A percentile compares a stretch with the other conserved stretches of the same genome.
phyloP scores from a whole-genome alignment of 2,329 filamentous ascomycete species.

The Venturia aucupariae region DNA sequence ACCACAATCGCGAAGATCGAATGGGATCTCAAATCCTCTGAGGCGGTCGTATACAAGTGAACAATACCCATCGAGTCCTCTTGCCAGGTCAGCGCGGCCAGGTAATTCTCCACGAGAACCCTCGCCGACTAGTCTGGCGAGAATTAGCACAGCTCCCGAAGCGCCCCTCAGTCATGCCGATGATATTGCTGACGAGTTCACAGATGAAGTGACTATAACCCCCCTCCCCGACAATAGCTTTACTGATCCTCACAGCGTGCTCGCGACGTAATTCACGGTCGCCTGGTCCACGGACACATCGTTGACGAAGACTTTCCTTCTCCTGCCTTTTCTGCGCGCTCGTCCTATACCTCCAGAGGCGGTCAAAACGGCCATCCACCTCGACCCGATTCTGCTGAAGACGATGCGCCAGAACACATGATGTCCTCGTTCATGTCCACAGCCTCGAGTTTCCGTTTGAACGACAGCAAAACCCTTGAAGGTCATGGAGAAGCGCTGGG shows the following conservation, averaged over 20 bases:
- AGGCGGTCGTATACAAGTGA: not conserved
- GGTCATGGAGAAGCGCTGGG: constrained; percentile 51
- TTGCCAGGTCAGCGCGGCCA: constrained; percentile 23
- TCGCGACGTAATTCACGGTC: constrained; percentile 81
- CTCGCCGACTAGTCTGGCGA: constrained; percentile 10
- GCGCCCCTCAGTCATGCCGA: constrained; percentile 5
- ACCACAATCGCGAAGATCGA: not conserved
- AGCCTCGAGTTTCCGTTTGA: constrained; percentile 56
- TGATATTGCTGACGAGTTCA: constrained; percentile 23
- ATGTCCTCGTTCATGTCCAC: constrained; percentile 72
- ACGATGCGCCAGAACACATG: constrained; percentile 71
- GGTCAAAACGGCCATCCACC: constrained; percentile 34
- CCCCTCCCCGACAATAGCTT: not conserved
- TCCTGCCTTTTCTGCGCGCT: constrained; percentile 55
- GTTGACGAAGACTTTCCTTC: constrained; percentile 90
- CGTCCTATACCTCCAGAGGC: constrained; percentile 31
- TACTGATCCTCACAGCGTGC: constrained; percentile 44
- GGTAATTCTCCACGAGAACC: constrained; percentile 19
- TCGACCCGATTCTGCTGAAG: constrained; percentile 22
- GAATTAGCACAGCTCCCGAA: constrained; percentile 2
- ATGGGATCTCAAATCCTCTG: constrained; percentile 1
- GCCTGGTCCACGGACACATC: constrained; percentile 86
- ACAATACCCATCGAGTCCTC: constrained; percentile 23
- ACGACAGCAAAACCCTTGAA: constrained; percentile 18
- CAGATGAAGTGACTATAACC: constrained; percentile 23